Conservation (phyloP, 306 rosid genomes). For the Luffa acutangula region DNA sequence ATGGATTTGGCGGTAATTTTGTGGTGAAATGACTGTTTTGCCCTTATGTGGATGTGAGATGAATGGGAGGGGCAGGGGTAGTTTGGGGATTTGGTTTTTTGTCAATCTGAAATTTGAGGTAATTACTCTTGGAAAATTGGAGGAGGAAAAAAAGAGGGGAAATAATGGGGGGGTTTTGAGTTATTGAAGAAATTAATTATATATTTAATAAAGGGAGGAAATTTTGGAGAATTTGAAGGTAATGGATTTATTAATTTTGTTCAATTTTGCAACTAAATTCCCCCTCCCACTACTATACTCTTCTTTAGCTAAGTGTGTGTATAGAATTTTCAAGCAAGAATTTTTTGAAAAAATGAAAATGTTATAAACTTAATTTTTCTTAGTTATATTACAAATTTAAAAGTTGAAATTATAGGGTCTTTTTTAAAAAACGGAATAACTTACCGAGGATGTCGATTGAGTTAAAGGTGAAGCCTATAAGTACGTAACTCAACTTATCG, state of each 20-base stretch:
- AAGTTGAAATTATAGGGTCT: too few species aligned
- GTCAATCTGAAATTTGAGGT: background rate
- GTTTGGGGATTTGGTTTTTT: background rate
- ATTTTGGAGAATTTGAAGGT: background rate
- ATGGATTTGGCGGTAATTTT: background rate
- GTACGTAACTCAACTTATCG: too few species aligned
- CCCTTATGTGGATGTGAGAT: background rate
- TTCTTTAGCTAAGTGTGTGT: background rate
- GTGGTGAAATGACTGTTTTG: background rate
- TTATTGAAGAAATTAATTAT: background rate
- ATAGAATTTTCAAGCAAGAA: background rate
- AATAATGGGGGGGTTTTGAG: background rate
- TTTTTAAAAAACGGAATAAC: too few species aligned
- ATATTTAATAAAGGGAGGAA: background rate
- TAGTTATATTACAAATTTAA: too few species aligned
- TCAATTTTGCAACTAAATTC: background rate
- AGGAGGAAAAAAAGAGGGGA: background rate
- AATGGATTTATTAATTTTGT: background rate
- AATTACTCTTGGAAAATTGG: background rate
- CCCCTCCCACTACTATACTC: background rate
- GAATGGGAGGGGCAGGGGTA: background rate
- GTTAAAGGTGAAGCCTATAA: too few species aligned
- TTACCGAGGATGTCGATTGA: too few species aligned
- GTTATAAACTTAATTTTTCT: background rate
- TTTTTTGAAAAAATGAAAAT: background rate